Percentiles rank a stretch among this genome's conserved stretches.
phyloP scores from a whole-genome alignment of 148 eudicot species.

The Rhododendron simsii region DNA sequence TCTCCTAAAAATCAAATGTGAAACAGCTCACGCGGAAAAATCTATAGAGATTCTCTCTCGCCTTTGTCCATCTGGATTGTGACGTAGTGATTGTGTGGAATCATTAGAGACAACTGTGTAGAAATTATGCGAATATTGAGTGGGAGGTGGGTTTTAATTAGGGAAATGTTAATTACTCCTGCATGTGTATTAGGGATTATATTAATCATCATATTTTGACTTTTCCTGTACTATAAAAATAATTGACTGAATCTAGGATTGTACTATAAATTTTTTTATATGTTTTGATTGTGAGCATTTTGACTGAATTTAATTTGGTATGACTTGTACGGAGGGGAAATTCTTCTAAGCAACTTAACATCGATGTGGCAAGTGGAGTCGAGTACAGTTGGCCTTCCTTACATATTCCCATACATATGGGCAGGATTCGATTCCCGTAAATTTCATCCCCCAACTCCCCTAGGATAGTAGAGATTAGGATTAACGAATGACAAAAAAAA shows the following conservation, averaged over 20 bases:
- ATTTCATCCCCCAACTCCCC: fast-evolving
- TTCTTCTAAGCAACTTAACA: too few relatives aligned
- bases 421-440: too few relatives aligned
- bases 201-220: neutral
- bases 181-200: neutral
- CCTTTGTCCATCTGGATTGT: neutral
- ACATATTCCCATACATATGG: too few relatives aligned
- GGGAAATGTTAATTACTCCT: neutral
- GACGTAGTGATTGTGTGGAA: neutral
- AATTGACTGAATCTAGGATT: neutral
- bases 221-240: neutral
- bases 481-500: too few relatives aligned
- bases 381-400: too few relatives aligned
- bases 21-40: neutral
- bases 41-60: neutral
- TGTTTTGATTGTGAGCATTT: neutral
- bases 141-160: neutral
- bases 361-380: too few relatives aligned
- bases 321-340: neutral
- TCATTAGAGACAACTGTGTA: neutral
- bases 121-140: neutral
- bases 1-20: neutral
- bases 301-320: neutral
- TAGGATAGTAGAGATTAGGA: too few relatives aligned
- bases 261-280: too few relatives aligned